Evolutionary conservation across 1,139 yeast species (phyloP).

Genomic region (Spathaspora sp.): DNA sequence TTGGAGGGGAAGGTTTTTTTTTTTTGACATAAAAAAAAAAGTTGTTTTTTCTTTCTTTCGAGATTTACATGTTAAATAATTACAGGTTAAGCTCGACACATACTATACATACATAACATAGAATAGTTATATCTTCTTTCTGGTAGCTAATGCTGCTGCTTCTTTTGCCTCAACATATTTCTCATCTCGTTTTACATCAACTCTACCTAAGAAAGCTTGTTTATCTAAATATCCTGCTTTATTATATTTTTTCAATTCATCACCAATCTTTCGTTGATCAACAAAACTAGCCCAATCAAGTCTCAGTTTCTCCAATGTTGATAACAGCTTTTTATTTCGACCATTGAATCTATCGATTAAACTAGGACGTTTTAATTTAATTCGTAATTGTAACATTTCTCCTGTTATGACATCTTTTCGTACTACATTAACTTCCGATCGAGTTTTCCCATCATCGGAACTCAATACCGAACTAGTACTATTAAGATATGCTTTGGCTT

Average conservation of each 20-base stretch:
- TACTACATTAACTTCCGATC: slow-evolving; percentile 37
- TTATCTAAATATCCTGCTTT: slow-evolving; percentile 85
- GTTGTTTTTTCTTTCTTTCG: neutral
- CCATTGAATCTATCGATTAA: slow-evolving; percentile 62
- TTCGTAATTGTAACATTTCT: slow-evolving; percentile 32
- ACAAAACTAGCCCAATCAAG: slow-evolving; percentile 96
- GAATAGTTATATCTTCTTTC: neutral
- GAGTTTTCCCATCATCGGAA: slow-evolving; percentile 11
- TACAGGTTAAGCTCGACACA: neutral
- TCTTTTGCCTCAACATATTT: slow-evolving; percentile 60
- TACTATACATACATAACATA: neutral
- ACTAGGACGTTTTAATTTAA: slow-evolving; percentile 67
- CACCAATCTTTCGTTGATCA: slow-evolving; percentile 78
- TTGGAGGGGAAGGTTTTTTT: neutral
- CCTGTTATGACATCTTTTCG: slow-evolving; percentile 35
- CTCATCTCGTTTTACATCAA: slow-evolving; percentile 65
- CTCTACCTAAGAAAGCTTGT: slow-evolving; percentile 83
- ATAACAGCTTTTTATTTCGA: slow-evolving; percentile 55
- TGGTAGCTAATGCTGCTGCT: slow-evolving; percentile 16
- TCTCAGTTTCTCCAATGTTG: slow-evolving; percentile 89
- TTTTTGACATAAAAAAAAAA: neutral
- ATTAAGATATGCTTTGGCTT: slow-evolving; percentile 77
- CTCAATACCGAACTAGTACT: slow-evolving; percentile 42
- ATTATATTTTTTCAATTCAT: slow-evolving; percentile 76
- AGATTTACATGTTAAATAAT: too few species aligned